Evolutionary conservation across 1,284 basidiomycete species (phyloP).

Genomic region (Sparassis latifolia): DNA sequence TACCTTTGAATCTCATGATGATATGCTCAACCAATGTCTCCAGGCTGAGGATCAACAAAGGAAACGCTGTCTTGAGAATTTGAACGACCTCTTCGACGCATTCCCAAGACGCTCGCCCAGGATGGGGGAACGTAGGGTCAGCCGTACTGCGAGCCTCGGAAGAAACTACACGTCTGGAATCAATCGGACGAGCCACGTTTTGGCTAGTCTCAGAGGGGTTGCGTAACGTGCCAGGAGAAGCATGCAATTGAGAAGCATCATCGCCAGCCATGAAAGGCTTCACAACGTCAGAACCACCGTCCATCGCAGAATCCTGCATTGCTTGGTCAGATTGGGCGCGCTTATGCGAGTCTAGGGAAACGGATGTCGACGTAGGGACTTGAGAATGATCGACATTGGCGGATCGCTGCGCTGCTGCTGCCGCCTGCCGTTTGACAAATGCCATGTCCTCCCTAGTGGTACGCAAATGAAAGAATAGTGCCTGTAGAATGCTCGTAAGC

Average conservation of each 20-base stretch:
- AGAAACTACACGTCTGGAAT: constrained; percentile 9
- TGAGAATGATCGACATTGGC: constrained; percentile 10
- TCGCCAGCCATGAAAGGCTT: constrained; percentile 3
- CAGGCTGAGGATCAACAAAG: constrained; percentile 89
- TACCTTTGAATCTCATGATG: constrained; percentile 84
- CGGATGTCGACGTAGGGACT: not conserved
- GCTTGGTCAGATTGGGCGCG: constrained; percentile 3
- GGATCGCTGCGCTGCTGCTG: constrained; percentile 30
- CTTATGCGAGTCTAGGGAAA: not conserved
- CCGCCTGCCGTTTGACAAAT: constrained; percentile 38
- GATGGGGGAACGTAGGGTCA: constrained; percentile 19
- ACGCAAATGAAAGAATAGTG: constrained; percentile 92
- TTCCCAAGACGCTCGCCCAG: constrained; percentile 77
- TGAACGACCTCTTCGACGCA: constrained; percentile 93
- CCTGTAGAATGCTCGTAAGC: constrained; percentile 41
- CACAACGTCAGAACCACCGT: not conserved
- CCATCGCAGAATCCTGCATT: constrained; percentile 5
- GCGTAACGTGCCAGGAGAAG: not conserved
- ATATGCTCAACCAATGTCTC: constrained; percentile 99
- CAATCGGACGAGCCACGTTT: not conserved
- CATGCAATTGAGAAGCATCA: constrained; percentile 5
- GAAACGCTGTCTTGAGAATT: constrained; percentile 95
- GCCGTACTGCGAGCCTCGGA: constrained; percentile 2
- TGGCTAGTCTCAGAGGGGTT: not conserved
- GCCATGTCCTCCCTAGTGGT: constrained; percentile 89